A percentile compares a stretch with the other conserved stretches of the same genome.
Evolutionary conservation across 805 yeast species (phyloP).

Genomic region (Osmozyma mogii): DNA sequence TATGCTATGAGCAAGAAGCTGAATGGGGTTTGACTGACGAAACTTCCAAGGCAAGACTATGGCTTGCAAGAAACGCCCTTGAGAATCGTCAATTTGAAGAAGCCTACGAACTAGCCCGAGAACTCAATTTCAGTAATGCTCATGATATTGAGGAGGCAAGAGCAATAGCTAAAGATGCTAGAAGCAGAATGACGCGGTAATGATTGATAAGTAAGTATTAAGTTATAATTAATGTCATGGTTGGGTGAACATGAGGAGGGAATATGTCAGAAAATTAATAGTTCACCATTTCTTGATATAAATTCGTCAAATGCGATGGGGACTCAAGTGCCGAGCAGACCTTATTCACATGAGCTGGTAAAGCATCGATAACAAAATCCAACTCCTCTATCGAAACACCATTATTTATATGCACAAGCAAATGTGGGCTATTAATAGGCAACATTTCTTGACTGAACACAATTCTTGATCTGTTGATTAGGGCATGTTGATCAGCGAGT

Average conservation of each 20-base stretch:
- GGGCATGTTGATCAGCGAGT: constrained; percentile 42
- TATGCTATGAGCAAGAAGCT: constrained; percentile 57
- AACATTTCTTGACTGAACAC: constrained; percentile 67
- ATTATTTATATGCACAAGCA: constrained; percentile 23
- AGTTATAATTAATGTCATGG: neutral
- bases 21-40: constrained; percentile 66
- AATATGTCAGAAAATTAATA: constrained; percentile 13
- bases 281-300: constrained; percentile 19
- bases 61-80: constrained; percentile 74
- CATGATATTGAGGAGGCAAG: constrained; percentile 88
- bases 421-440: constrained; percentile 36
- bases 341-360: constrained; percentile 15
- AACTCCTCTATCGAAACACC: constrained; percentile 24
- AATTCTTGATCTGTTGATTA: constrained; percentile 56
- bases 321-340: constrained; percentile 16
- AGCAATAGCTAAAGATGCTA: constrained; percentile 69
- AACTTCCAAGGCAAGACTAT: constrained; percentile 70
- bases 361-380: constrained; percentile 14
- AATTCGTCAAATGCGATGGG: constrained; percentile 18
- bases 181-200: constrained; percentile 37
- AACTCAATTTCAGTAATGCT: constrained; percentile 60
- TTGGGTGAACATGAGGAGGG: neutral
- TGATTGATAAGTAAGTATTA: neutral
- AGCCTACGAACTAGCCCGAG: constrained; percentile 69
- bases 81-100: constrained; percentile 47